Evolutionary conservation across 305 asterid genomes (phyloP).

Genomic region (Salvia sclarea): DNA sequence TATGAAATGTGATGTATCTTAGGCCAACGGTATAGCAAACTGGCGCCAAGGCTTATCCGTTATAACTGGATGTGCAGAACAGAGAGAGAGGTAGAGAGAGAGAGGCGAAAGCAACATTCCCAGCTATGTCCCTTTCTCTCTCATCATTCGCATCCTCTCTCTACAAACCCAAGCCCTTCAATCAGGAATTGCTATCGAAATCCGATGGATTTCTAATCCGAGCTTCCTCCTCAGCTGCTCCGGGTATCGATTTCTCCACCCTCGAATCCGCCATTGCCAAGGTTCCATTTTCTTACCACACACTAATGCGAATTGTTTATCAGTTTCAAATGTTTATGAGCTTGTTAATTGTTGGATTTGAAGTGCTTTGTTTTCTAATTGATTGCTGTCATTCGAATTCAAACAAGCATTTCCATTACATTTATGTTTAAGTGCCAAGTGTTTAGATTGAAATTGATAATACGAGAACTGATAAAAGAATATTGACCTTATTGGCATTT

Average conservation of each 20-base stretch:
- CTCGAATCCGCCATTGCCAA: slow-evolving; percentile 68
- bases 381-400: neutral
- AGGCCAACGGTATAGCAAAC: slow-evolving; percentile 34
- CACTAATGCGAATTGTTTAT: neutral
- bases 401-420: neutral
- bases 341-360: neutral
- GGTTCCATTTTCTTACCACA: slow-evolving; percentile 38
- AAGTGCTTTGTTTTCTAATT: neutral
- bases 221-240: slow-evolving; percentile 71
- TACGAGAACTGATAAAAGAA: neutral
- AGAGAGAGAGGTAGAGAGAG: slow-evolving; percentile 15
- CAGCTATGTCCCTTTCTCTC: slow-evolving; percentile 46
- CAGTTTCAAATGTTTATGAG: neutral
- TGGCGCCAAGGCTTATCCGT: slow-evolving; percentile 47
- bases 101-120: neutral
- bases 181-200: slow-evolving; percentile 6
- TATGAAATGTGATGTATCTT: slow-evolving; percentile 30
- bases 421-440: neutral
- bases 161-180: slow-evolving; percentile 32
- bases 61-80: slow-evolving; percentile 15
- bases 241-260: slow-evolving; percentile 56
- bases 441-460: neutral
- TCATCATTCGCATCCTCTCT: slow-evolving; percentile 43
- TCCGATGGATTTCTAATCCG: slow-evolving; percentile 32
- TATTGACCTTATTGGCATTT: neutral